A percentile compares a stretch with the other conserved stretches of the same genome.
These are phyloP conservation scores for Perkinsus olseni DNA, from an alignment of 169 alveolate genomes.

Conservation along the genomic window DNA sequence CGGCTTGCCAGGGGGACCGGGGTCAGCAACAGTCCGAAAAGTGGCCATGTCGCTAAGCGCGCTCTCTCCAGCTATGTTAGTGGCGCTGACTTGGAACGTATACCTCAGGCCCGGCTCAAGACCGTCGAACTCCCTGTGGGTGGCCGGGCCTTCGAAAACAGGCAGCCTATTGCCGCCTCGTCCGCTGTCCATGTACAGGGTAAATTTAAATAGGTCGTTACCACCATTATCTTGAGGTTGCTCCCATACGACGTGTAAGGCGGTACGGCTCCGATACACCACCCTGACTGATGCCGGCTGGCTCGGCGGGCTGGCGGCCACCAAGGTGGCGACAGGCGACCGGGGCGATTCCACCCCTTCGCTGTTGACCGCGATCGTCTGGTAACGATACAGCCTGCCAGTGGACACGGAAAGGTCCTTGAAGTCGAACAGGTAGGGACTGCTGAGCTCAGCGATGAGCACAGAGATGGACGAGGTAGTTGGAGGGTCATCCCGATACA, in stretches of 20 bases:
- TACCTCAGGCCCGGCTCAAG: slow-evolving; percentile 21
- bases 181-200: not conserved
- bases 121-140: slow-evolving; percentile 6
- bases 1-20: slow-evolving; percentile 27
- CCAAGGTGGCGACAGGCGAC: not conserved
- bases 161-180: not conserved
- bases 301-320: slow-evolving; percentile 14
- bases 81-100: slow-evolving; percentile 21
- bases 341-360: slow-evolving; percentile 1
- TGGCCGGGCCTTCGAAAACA: slow-evolving; percentile 6
- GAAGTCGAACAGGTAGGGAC: not conserved
- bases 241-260: not conserved
- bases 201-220: slow-evolving; percentile 11
- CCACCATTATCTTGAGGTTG: not conserved
- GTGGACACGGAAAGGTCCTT: not conserved
- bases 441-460: not conserved
- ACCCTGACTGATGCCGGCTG: slow-evolving; percentile 13
- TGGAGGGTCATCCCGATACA: slow-evolving; percentile 27
- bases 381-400: slow-evolving; percentile 13
- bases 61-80: slow-evolving; percentile 30
- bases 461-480: not conserved
- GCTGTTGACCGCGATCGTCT: slow-evolving; percentile 12
- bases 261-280: slow-evolving; percentile 8
- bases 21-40: slow-evolving; percentile 26
- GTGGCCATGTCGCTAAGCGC: slow-evolving; percentile 13